These are phyloP conservation scores for Cryptococcus maquisensis DNA, from an alignment of 1,284 basidiomycete genomes.

Conservation along the genomic window DNA sequence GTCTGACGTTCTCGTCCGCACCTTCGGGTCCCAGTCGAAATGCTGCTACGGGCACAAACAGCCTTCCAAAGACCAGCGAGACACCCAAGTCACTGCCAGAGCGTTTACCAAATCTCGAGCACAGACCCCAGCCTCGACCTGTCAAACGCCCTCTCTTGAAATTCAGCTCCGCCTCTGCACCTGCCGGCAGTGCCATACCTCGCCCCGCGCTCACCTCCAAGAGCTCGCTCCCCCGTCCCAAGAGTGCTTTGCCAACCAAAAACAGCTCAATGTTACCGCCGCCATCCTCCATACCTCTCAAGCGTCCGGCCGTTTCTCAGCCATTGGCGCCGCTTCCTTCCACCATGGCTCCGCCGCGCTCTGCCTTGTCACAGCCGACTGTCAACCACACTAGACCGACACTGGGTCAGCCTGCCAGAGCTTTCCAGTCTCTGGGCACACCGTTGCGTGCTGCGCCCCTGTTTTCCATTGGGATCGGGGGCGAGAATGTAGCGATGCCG, in stretches of 20 bases:
- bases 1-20: too few relatives aligned
- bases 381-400: constrained; percentile 6
- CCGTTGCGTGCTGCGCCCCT: constrained; percentile 7
- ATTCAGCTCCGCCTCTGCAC: not conserved
- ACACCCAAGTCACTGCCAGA: too few relatives aligned
- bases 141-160: not conserved
- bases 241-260: not conserved
- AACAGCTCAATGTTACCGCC: not conserved
- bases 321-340: not conserved
- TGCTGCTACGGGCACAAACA: too few relatives aligned
- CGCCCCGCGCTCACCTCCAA: constrained; percentile 8
- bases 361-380: not conserved
- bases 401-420: constrained; percentile 23
- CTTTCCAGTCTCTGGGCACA: constrained; percentile 9
- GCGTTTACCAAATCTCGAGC: not conserved
- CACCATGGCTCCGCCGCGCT: not conserved
- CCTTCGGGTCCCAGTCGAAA: too few relatives aligned
- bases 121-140: not conserved
- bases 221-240: not conserved
- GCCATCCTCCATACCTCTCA: constrained; percentile 21
- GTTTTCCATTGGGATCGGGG: constrained; percentile 11
- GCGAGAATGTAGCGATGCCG: not conserved
- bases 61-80: too few relatives aligned
- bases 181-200: not conserved
- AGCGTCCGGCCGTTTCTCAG: constrained; percentile 17